These are phyloP conservation scores for Tetracladium maxilliforme DNA, from an alignment of 2,329 filamentous ascomycete genomes.

Conservation along the genomic window DNA sequence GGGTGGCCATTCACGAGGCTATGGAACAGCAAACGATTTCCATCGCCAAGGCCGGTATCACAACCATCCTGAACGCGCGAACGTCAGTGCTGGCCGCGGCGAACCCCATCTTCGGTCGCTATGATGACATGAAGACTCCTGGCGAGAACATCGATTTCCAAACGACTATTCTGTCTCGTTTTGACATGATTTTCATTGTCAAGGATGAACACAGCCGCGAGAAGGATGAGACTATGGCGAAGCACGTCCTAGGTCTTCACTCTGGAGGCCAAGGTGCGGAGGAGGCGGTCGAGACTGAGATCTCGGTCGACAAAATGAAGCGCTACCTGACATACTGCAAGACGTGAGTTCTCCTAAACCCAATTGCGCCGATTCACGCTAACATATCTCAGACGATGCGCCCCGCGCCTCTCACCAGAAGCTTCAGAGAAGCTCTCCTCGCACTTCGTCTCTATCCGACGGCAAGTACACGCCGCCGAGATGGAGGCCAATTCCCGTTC, in stretches of 20 bases:
- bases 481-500: constrained; percentile 80
- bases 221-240: constrained; percentile 86
- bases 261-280: constrained; percentile 79
- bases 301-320: constrained; percentile 93
- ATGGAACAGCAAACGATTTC: constrained; percentile 99
- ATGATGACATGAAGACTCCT: constrained; percentile 94
- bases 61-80: constrained; percentile 89
- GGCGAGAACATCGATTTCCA: constrained; percentile 99
- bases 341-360: constrained; percentile 41
- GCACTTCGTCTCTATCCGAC: constrained; percentile 91
- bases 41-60: constrained; percentile 96
- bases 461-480: constrained; percentile 85
- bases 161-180: constrained; percentile 93
- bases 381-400: constrained; percentile 76
- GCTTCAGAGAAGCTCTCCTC: constrained; percentile 92
- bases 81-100: constrained; percentile 92
- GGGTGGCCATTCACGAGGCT: constrained; percentile 96
- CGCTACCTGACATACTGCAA: constrained; percentile 96
- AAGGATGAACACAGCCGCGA: constrained; percentile 83
- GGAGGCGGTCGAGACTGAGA: constrained; percentile 73
- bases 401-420: constrained; percentile 76
- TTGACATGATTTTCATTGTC: constrained; percentile 99
- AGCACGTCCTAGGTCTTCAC: constrained; percentile 93
- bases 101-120: constrained; percentile 94
- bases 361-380: constrained; percentile 1